Conservation (phyloP, 2,329 filamentous ascomycete species). For the Aspergillus sergii region DNA sequence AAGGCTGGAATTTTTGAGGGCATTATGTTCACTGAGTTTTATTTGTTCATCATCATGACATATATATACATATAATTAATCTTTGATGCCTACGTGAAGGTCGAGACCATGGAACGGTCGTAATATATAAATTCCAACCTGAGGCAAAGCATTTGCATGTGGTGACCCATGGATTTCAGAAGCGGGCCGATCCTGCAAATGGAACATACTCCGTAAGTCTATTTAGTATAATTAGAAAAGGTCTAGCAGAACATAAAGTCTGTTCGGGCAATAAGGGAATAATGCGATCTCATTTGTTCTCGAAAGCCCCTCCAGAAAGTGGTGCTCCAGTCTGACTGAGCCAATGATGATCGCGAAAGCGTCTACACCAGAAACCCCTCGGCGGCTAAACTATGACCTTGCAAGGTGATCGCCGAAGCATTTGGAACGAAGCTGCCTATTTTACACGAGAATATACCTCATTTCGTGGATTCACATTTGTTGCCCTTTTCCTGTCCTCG, state of each 20-base stretch:
- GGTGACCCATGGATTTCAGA: slow-evolving; percentile 22
- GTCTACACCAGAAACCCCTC: slow-evolving; percentile 14
- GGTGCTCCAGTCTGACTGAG: slow-evolving; percentile 8
- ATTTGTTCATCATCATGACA: too few species aligned
- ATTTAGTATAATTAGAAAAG: not conserved
- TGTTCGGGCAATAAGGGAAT: not conserved
- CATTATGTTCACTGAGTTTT: too few species aligned
- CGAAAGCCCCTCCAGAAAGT: slow-evolving; percentile 9
- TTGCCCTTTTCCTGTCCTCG: not conserved
- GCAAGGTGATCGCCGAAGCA: not conserved
- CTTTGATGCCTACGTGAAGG: not conserved
- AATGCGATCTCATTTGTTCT: slow-evolving; percentile 1
- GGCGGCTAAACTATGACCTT: slow-evolving; percentile 15
- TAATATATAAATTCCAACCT: not conserved
- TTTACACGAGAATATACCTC: not conserved
- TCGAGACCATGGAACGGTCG: too few species aligned
- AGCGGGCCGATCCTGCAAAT: slow-evolving; percentile 7
- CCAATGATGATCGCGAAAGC: slow-evolving; percentile 19
- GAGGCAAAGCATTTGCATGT: not conserved
- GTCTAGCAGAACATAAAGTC: not conserved
- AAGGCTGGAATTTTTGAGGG: not conserved
- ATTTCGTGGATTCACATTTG: not conserved
- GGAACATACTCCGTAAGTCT: not conserved
- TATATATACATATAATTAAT: not conserved
- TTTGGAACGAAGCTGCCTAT: not conserved